Base-by-base conservation (phyloP, 306 rosid species). In the Quercus engelmannii region DNA sequence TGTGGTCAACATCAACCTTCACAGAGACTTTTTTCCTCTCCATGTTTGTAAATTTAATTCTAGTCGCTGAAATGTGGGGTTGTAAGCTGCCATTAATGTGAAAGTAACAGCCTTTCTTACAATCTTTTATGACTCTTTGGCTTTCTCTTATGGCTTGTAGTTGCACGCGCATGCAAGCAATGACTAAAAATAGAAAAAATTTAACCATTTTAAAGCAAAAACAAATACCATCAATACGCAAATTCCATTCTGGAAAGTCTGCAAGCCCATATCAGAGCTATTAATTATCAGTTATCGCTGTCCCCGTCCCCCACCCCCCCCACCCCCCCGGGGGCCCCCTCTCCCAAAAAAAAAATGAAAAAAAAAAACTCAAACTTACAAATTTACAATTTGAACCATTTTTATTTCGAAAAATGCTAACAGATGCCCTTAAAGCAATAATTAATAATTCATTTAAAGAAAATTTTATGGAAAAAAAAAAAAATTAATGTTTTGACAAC, bases 1-100 rank as follows among this genome's bases (percentile, higher is more conserved):
- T 78, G 18, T 69, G 6, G 89, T 88, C 88, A 13, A 78, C 71
- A 76, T 88, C 89, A 82, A 23, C 61, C 31, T 78, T 80, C 73
- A 74, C 59, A 61, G 56, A 59, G 26, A 69, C 65, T 38, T 7
- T 51, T 51, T 75, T 64, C 58, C 73, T 81, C 70, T 54, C 62
- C 6, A 4, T 20, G 76, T 70, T 14, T 21, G 80, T 62, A 58
- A 62, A 79, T 49, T 73, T 65, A 77, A 70, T 80, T 58, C 74
- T 73, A 38, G 59, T 78, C 64, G 71, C 46, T 38, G 80, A 33
- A 31, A 14, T 58, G 56, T 1, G 69, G 14, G 12, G 31, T 26
- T 12, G 46, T n/a, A 62, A 56, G 21, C 15, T 49, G 17, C 41
- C 23, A 30, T 64, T 28, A 58, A 4, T 51, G 18, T 18, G 13